phyloP scores from a whole-genome alignment of 495 filamentous ascomycete species.

The Evansstolkia leycettana region DNA sequence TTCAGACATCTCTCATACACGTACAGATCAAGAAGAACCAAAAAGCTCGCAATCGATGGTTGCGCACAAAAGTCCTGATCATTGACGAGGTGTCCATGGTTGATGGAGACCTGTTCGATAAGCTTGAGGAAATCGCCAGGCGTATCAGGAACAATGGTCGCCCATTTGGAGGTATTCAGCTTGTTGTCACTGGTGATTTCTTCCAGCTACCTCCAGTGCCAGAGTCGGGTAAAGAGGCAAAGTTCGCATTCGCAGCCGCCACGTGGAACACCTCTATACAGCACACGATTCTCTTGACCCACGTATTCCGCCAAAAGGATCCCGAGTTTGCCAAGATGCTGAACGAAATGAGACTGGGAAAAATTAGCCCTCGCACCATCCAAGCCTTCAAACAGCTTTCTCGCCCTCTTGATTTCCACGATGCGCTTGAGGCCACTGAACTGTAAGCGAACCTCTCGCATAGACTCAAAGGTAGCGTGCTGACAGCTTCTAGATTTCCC shows the following conservation, averaged over 20 bases:
- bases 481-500: constrained; percentile 53
- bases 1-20: constrained; percentile 5
- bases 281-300: constrained; percentile 89
- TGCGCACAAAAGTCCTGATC: constrained; percentile 73
- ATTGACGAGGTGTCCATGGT: constrained; percentile 99
- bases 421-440: constrained; percentile 80
- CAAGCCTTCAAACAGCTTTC: constrained; percentile 57
- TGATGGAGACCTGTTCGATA: constrained; percentile 93
- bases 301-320: constrained; percentile 93
- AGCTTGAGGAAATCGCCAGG: constrained; percentile 81
- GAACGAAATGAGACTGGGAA: constrained; percentile 92
- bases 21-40: constrained; percentile 62
- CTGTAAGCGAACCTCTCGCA: constrained; percentile 39
- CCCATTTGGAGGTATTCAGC: constrained; percentile 91
- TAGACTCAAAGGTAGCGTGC: constrained; percentile 6
- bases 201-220: constrained; percentile 95
- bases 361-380: constrained; percentile 56
- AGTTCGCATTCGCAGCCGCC: constrained; percentile 84
- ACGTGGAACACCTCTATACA: constrained; percentile 88
- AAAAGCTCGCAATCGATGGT: constrained; percentile 81
- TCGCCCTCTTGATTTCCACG: constrained; percentile 56
- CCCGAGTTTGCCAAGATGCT: constrained; percentile 88
- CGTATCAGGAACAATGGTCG: constrained; percentile 71
- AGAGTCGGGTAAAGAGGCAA: constrained; percentile 53
- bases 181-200: constrained; percentile 94